Base-by-base conservation (phyloP, 2,329 filamentous ascomycete species). In the Pestalotiopsis sp. region DNA sequence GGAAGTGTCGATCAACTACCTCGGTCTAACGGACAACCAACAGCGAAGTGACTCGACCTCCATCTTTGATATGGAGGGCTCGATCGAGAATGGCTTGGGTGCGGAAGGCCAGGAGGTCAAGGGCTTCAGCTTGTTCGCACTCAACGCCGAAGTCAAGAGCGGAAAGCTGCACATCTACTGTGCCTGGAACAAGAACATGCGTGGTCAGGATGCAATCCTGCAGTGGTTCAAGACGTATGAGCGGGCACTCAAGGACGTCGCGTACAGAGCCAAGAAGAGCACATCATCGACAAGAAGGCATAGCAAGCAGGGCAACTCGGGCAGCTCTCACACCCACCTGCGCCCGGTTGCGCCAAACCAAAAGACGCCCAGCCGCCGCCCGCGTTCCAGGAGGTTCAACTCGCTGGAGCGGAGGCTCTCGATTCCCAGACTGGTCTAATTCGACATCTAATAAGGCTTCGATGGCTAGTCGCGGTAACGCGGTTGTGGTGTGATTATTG, bases 1-100 rank as follows among this genome's bases (percentile, higher is more conserved):
- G 58, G 65, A 67, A 17, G 59, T 67, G 7, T 67, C 65, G 22
- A 38, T 67, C 59, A 63, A 67, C 59, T 67, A 67, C 65, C 59
- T 67, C 20, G 65, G 65, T 38, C 40, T 63, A 7, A 57, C 48
- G n/a, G 58, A 67, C 44, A 62, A 55, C 9, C 65, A 63, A 26
- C 56, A 61, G 22, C 65, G 65, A 20, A 66, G 38, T 39, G 22
- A 66, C 10, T 24, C 58, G 14, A 59, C n/a, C 17, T 58, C 58
- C 65, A 63, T 67, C 44, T 67, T 67, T 57, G 65, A 66, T 40
- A 66, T 66, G 65, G 59, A 52, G 55, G 40, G 48, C 57, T 59
- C 65, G 4, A 66, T 66, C 57, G 65, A 66, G 40, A 62, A 66
- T 40, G 65, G 65, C 7, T 30, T 62, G 30, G 65, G 65, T 9